These are phyloP conservation scores for Blastomyces gilchristii DNA, from an alignment of 2,329 filamentous ascomycete genomes.

Conservation along the genomic window DNA sequence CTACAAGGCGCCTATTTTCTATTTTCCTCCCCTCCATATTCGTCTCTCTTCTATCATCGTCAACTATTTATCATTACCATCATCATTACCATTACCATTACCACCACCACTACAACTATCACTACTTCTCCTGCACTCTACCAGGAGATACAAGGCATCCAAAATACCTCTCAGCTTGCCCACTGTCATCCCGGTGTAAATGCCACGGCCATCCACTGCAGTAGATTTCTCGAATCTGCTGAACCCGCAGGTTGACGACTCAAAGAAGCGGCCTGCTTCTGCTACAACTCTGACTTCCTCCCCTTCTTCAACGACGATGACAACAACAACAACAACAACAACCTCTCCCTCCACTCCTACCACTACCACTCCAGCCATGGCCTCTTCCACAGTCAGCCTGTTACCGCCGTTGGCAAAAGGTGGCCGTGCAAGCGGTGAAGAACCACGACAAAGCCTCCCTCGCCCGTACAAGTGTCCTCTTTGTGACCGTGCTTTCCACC, in stretches of 20 bases:
- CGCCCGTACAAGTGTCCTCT: slow-evolving; percentile 97
- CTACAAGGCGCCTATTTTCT: background rate
- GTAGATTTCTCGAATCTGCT: slow-evolving; percentile 68
- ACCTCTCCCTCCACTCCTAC: slow-evolving; percentile 19
- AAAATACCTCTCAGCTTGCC: too few species aligned
- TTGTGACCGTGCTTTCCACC: slow-evolving; percentile 97
- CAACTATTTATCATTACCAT: background rate
- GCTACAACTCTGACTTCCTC: slow-evolving; percentile 15
- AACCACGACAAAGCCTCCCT: slow-evolving; percentile 63
- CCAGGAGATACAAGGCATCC: too few species aligned
- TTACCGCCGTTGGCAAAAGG: slow-evolving; percentile 37
- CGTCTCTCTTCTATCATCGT: too few species aligned
- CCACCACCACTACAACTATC: slow-evolving; percentile 13
- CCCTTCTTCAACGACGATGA: slow-evolving; percentile 7
- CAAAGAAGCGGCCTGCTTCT: background rate
- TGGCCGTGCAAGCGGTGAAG: slow-evolving; percentile 50
- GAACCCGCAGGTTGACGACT: slow-evolving; percentile 45
- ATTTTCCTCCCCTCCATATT: background rate
- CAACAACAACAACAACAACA: too few species aligned
- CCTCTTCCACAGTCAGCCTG: slow-evolving; percentile 32
- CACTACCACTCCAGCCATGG: slow-evolving; percentile 30
- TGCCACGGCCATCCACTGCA: slow-evolving; percentile 64
- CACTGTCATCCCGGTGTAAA: slow-evolving; percentile 38
- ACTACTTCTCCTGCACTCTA: background rate
- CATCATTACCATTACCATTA: slow-evolving; percentile 16